Percentiles rank a stretch among this genome's conserved stretches.
Evolutionary conservation across 192 early-diverging fungal species (phyloP).

Genomic region (Allomyces macrogynus): DNA sequence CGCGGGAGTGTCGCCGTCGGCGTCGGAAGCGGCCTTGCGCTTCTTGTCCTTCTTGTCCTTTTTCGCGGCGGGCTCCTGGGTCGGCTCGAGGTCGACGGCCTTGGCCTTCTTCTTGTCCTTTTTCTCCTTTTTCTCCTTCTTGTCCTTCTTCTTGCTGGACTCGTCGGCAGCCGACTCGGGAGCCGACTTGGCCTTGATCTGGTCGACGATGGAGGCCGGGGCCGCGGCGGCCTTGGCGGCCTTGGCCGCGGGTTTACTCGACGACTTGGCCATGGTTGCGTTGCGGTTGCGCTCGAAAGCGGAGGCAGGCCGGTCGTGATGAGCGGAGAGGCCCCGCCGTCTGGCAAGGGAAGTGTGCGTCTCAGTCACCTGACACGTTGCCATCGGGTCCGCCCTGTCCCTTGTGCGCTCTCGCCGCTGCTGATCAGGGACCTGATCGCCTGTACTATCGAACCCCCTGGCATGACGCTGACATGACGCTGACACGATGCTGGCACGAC

Average conservation of each 20-base stretch:
- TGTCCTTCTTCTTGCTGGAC: slow-evolving; percentile 7
- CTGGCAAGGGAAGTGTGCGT: too few relatives aligned
- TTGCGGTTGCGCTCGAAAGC: too few relatives aligned
- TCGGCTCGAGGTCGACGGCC: slow-evolving; percentile 7
- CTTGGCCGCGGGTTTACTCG: neutral
- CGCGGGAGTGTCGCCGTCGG: slow-evolving; percentile 14
- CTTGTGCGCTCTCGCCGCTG: too few relatives aligned
- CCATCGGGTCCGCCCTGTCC: too few relatives aligned
- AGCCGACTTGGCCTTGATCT: neutral
- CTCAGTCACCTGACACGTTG: too few relatives aligned
- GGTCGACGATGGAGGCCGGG: neutral
- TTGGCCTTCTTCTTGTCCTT: slow-evolving; percentile 20
- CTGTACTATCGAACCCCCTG: too few relatives aligned
- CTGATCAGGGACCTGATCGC: too few relatives aligned
- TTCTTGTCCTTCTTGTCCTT: slow-evolving; percentile 22
- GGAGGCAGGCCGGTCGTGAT: too few relatives aligned
- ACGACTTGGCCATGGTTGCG: neutral
- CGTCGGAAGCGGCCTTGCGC: slow-evolving; percentile 16
- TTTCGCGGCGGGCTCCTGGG: slow-evolving; percentile 10
- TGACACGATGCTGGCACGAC: too few relatives aligned
- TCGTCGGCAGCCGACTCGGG: neutral
- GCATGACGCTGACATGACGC: too few relatives aligned
- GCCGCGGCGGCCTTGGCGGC: neutral
- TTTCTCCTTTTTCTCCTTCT: slow-evolving; percentile 6
- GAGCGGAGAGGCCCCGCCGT: too few relatives aligned